A percentile compares a stretch with the other conserved stretches of the same genome.
phyloP scores from a whole-genome alignment of 305 asterid species.

The Ruellia speciosa region DNA sequence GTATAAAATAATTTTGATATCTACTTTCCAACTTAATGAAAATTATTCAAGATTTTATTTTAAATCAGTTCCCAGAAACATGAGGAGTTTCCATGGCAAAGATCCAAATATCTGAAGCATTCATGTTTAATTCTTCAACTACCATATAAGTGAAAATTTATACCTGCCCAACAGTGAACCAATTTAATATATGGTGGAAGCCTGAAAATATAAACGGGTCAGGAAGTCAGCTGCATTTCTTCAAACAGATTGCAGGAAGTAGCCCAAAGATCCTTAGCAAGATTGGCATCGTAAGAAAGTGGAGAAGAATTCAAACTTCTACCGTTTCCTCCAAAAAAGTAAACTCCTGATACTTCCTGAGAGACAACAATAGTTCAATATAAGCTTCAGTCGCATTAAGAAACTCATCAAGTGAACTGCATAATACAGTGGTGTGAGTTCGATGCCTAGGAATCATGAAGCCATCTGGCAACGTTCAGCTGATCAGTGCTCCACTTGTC shows the following conservation, averaged over 20 bases:
- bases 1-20: no score
- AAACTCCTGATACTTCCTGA: constrained; percentile 72
- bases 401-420: not conserved
- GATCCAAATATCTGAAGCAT: no score
- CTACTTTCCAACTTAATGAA: no score
- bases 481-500: not conserved
- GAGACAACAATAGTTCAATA: constrained; percentile 4
- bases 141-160: no score
- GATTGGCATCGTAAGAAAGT: constrained; percentile 46
- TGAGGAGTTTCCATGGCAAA: no score
- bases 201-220: not conserved
- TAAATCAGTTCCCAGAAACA: no score
- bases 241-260: constrained; percentile 49
- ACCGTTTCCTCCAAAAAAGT: constrained; percentile 74
- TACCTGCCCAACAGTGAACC: no score
- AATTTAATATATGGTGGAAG: no score
- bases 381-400: not conserved
- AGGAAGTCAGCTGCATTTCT: constrained; percentile 35
- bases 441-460: not conserved
- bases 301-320: constrained; percentile 47
- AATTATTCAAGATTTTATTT: no score
- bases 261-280: constrained; percentile 62
- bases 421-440: not conserved
- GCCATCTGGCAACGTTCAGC: not conserved
- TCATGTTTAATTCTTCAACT: no score